These are phyloP conservation scores for Silene conica DNA, from an alignment of 148 eudicot genomes.

Conservation along the genomic window DNA sequence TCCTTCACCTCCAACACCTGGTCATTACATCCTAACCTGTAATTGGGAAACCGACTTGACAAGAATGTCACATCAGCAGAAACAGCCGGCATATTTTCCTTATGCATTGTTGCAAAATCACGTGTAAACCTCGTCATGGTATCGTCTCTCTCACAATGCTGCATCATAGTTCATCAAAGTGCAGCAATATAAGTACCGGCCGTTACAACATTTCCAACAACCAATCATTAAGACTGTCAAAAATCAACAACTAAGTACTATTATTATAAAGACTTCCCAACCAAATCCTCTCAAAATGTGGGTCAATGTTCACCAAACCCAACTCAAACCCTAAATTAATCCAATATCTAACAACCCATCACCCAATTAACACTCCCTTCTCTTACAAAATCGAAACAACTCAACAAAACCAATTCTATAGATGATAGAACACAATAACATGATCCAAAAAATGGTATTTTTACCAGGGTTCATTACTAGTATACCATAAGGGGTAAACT, in stretches of 20 bases:
- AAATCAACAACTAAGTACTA: conserved; percentile 19
- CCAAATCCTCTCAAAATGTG: conserved; percentile 23
- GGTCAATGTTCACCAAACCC: conserved; percentile 32
- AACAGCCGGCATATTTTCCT: conserved; percentile 68
- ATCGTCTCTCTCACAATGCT: conserved; percentile 23
- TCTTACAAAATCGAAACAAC: not conserved
- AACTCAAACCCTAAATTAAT: conserved; percentile 21
- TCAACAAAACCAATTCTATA: conserved; percentile 9
- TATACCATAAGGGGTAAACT: too few relatives aligned
- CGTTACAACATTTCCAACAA: conserved; percentile 23
- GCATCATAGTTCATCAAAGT: conserved; percentile 12
- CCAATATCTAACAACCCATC: conserved; percentile 8
- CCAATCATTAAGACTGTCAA: conserved; percentile 19
- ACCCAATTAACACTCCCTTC: not conserved
- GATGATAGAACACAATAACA: conserved; percentile 3
- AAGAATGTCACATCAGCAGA: conserved; percentile 83
- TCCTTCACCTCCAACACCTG: conserved; percentile 74
- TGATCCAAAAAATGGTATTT: too few relatives aligned
- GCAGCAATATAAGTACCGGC: conserved; percentile 8
- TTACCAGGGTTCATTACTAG: too few relatives aligned
- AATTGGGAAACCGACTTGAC: conserved; percentile 82
- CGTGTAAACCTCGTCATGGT: conserved; percentile 82
- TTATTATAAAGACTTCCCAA: conserved; percentile 26
- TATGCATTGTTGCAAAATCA: conserved; percentile 74
- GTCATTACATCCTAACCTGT: conserved; percentile 70